Conservation (phyloP, 345 rosid genomes). For the Noccaea caerulescens region DNA sequence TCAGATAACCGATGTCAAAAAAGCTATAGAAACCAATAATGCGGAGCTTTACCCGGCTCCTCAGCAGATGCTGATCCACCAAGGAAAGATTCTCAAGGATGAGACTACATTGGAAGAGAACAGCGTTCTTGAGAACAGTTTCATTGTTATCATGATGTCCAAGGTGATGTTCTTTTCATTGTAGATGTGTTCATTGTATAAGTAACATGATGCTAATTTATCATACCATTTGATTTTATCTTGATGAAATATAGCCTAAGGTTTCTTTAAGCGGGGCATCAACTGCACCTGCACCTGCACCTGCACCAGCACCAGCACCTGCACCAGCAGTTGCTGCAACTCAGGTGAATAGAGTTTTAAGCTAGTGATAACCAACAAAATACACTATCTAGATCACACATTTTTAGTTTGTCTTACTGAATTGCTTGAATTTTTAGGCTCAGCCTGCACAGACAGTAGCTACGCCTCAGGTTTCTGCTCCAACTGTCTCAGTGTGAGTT, state of each 20-base stretch:
- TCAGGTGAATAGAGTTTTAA: conserved; percentile 32
- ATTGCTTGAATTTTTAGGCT: conserved; percentile 22
- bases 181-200: conserved; percentile 1
- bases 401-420: conserved; percentile 20
- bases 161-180: conserved; percentile 54
- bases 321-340: conserved; percentile 27
- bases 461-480: conserved; percentile 41
- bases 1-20: conserved; percentile 76
- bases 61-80: conserved; percentile 84
- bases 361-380: conserved; percentile 1
- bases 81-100: conserved; percentile 84
- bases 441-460: conserved; percentile 44
- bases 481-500: conserved; percentile 43
- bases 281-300: conserved; percentile 35
- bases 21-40: conserved; percentile 66
- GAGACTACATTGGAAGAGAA: conserved; percentile 70
- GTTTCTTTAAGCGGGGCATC: conserved; percentile 40
- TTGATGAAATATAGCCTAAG: conserved; percentile 33
- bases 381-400: neutral
- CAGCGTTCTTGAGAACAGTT: conserved; percentile 74
- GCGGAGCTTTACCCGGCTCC: conserved; percentile 74
- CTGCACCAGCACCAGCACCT: conserved; percentile 30
- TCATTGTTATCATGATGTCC: conserved; percentile 83
- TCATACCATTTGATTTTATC: neutral
- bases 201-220: conserved; percentile 8